A percentile compares a stretch with the other conserved stretches of the same genome.
These are phyloP conservation scores for Colletotrichum sp. DNA, from an alignment of 2,329 filamentous ascomycete species.

Conservation along the genomic window DNA sequence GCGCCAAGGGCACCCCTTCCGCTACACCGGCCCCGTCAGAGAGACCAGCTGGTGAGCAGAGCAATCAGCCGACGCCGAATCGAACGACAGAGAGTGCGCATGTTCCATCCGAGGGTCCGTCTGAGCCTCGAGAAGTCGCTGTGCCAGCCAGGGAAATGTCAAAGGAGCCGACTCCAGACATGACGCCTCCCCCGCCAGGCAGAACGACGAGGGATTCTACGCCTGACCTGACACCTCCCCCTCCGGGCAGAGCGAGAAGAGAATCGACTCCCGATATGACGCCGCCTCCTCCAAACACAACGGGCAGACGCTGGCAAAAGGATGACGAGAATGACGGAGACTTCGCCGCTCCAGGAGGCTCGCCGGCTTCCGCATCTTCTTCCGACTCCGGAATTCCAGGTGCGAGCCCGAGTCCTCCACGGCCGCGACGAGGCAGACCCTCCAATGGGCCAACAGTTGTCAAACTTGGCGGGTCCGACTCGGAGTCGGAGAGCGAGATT, in stretches of 20 bases:
- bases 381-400: constrained; percentile 13
- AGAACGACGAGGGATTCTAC: not conserved
- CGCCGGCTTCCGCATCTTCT: not conserved
- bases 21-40: not conserved
- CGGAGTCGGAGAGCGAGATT: constrained; percentile 15
- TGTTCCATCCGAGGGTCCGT: not conserved
- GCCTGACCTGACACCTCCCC: not conserved
- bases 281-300: not conserved
- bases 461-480: constrained; percentile 14
- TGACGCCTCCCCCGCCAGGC: not conserved
- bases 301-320: not conserved
- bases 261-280: constrained; percentile 5
- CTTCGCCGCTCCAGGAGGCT: not conserved
- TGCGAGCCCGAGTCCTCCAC: not conserved
- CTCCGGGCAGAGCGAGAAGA: not conserved
- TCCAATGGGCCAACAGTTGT: constrained; percentile 14
- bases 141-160: not conserved
- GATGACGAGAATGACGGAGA: not conserved
- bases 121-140: not conserved
- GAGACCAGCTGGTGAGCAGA: not conserved
- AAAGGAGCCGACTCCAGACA: not conserved
- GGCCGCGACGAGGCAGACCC: not conserved
- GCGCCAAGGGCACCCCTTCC: not conserved
- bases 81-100: not conserved
- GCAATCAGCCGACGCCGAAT: not conserved